Evolutionary conservation across 2,329 filamentous ascomycete species (phyloP).

Genomic region (Fusarium sterilihyphosum): DNA sequence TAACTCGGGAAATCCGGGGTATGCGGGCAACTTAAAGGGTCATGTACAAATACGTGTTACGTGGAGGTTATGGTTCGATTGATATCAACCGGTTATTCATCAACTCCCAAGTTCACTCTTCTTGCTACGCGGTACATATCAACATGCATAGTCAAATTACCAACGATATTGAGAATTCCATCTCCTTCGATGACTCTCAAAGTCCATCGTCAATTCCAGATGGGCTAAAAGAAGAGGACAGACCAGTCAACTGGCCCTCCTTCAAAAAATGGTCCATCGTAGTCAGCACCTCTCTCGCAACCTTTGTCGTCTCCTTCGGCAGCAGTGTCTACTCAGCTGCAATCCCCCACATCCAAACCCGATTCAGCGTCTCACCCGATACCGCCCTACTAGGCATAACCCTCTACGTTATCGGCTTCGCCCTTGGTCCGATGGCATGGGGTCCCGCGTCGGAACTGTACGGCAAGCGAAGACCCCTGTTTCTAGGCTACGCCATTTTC

Average conservation of each 20-base stretch:
- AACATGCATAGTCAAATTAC: neutral
- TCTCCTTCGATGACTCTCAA: neutral
- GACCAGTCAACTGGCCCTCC: neutral
- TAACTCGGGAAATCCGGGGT: neutral
- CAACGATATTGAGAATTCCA: neutral
- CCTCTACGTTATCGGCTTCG: slow-evolving; percentile 45
- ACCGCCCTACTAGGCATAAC: slow-evolving; percentile 2
- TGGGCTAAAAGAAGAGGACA: fast-evolving
- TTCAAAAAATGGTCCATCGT: slow-evolving; percentile 7
- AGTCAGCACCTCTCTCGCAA: neutral
- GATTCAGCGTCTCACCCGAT: neutral
- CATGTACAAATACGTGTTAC: neutral
- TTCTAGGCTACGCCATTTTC: neutral
- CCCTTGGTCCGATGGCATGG: slow-evolving; percentile 77
- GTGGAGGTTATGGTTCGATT: fast-evolving
- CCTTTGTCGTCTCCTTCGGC: slow-evolving; percentile 9
- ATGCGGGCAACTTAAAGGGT: fast-evolving
- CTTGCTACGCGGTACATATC: neutral
- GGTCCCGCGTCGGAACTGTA: slow-evolving; percentile 58
- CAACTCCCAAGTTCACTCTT: fast-evolving
- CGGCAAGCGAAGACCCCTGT: neutral
- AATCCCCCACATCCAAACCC: neutral
- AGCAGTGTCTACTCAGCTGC: slow-evolving; percentile 11
- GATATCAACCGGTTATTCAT: fast-evolving
- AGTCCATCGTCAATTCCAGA: fast-evolving